Evolutionary conservation across 495 filamentous ascomycete species (phyloP).

Genomic region (Aspergillus sparsus): DNA sequence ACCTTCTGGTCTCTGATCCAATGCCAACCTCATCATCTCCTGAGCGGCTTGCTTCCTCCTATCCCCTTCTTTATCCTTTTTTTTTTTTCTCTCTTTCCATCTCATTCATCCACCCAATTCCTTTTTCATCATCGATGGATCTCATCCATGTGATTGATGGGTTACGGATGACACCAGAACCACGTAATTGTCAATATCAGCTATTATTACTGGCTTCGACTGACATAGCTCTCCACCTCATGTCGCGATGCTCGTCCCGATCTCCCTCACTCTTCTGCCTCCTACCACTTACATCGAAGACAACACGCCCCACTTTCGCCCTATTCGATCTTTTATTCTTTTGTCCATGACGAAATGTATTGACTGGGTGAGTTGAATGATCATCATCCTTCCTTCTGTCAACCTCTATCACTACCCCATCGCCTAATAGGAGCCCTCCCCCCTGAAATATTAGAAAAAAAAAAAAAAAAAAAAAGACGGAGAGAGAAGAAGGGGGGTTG

Average conservation of each 20-base stretch:
- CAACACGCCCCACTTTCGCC: neutral
- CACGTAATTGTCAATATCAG: slow-evolving; percentile 10
- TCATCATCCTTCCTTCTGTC: neutral
- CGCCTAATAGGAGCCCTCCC: neutral
- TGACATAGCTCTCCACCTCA: neutral
- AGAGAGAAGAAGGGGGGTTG: neutral
- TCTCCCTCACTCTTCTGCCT: neutral
- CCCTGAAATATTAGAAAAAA: no score
- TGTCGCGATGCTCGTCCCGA: neutral
- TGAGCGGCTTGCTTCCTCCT: neutral
- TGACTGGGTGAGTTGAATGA: slow-evolving; percentile 4
- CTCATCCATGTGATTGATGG: slow-evolving; percentile 14
- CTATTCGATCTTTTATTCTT: neutral
- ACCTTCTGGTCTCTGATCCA: slow-evolving; percentile 6
- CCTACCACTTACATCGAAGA: neutral
- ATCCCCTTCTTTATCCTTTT: neutral
- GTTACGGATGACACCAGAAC: neutral
- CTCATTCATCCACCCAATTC: neutral
- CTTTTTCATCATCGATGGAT: neutral
- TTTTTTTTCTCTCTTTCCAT: neutral
- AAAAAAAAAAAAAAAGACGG: neutral
- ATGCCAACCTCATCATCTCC: slow-evolving; percentile 8
- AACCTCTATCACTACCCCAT: neutral
- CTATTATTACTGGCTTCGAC: neutral
- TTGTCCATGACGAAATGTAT: slow-evolving; percentile 13